Base-by-base conservation (phyloP, 2,329 filamentous ascomycete species). In the Trichophyton verrucosum region DNA sequence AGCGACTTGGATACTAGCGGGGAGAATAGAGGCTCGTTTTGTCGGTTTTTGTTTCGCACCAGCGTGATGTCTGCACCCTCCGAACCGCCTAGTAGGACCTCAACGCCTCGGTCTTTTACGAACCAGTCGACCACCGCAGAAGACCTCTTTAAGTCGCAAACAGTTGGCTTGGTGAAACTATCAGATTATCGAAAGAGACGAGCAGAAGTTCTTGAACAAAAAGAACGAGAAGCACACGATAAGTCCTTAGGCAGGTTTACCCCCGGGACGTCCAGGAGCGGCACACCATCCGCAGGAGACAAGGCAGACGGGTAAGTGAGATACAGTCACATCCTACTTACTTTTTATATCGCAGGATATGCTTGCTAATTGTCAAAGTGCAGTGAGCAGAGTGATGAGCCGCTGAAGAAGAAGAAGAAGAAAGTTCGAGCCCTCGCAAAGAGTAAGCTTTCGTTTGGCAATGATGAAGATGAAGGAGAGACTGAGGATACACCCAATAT, bases 161-260 rank as follows among this genome's bases (percentile, higher is more conserved):
- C 90, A 0, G 91, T 96, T 66, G 94, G 94, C 46, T 85, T 99
- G 2, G 92, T 97, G 59, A 84, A 89, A 61, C 85, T 96, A 49
- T 90, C 89, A 65, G 94, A 97, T 72, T 97, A 95, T 74, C 90
- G 92, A 74, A 97, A 99, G 77, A 86, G 94, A 62, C 89, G 92
- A 74, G 91, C 91, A 67, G 90, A 96, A 74, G 89, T 91, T n/a
- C 79, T 96, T 56, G 92, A 96, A 73, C 86, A 89, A 71, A 92
- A 94, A 70, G 89, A 94, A 70, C 84, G 88, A 68, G 89, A 94
- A 69, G 86, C 84, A 11, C 84, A 86, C 69, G 87, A 89, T 66
- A 81, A 79, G 46, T 78, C 82, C 27, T 70, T 81, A 9, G 74
- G 75, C 1, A 71, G 75, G 63, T 68, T 76, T 62, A 69, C 73